Percentiles rank a stretch among this genome's conserved stretches.
Evolutionary conservation across 176 grass and related monocot species (phyloP).

Genomic region (Luzula sylvatica): DNA sequence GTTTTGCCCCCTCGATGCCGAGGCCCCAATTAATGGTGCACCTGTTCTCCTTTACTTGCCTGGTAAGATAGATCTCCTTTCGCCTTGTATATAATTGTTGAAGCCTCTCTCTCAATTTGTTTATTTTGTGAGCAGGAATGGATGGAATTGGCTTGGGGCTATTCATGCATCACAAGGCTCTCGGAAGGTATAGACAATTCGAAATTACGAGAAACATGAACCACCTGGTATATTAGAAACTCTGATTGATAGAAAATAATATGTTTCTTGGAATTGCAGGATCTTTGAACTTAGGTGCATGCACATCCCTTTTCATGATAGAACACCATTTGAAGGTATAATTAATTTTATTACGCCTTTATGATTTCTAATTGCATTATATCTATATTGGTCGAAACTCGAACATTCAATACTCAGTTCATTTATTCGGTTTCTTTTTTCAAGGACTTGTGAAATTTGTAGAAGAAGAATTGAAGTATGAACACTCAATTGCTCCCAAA

Average conservation of each 20-base stretch:
- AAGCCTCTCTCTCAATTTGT: background rate
- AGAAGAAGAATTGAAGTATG: constrained; percentile 44
- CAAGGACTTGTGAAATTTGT: constrained; percentile 61
- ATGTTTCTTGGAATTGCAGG: constrained; percentile 21
- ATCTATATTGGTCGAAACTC: too few species aligned
- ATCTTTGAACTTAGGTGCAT: constrained; percentile 62
- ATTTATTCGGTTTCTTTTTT: constrained; percentile 19
- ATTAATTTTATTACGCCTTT: constrained; percentile 1
- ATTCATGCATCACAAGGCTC: constrained; percentile 70
- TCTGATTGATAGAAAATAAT: background rate
- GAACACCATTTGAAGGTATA: constrained; percentile 55
- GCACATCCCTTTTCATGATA: constrained; percentile 55
- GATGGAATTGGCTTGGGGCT: constrained; percentile 57
- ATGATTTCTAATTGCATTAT: too few species aligned
- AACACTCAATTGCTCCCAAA: constrained; percentile 37
- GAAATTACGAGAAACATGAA: background rate
- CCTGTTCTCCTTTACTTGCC: constrained; percentile 55
- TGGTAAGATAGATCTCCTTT: too few species aligned
- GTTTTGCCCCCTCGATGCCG: constrained; percentile 31
- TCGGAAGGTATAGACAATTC: constrained; percentile 35
- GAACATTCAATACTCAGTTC: background rate
- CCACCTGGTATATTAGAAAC: background rate
- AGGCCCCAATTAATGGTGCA: constrained; percentile 24
- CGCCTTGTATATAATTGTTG: too few species aligned
- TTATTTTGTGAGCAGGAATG: constrained; percentile 20